Base-by-base conservation (phyloP, 2,329 filamentous ascomycete species). In the Cytospora chrysosperma region DNA sequence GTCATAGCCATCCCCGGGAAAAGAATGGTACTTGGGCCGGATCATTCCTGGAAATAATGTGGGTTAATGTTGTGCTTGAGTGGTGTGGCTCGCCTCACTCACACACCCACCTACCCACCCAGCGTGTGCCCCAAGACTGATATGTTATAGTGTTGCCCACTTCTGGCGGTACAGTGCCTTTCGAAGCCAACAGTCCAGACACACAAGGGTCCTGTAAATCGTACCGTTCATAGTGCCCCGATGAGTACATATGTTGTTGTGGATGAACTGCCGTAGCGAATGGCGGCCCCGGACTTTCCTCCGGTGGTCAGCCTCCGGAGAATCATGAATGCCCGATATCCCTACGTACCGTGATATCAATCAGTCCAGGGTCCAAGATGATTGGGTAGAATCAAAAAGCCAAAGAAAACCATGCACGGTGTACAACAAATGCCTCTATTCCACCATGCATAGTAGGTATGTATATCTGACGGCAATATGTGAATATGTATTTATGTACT, bases 51-150 rank as follows among this genome's bases (percentile, higher is more conserved):
- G 27, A 34, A 55, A 37, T 8, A 37, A 26, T 55, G 58, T 27
- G 30, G 59, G 54, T 55, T n/a, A n/a, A n/a, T n/a, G n/a, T 55
- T 61, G 59, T 51, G 12, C 21, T 47, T 24, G 43, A 24, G 58
- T 28, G 50, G 40, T n/a, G n/a, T n/a, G n/a, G n/a, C n/a, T n/a
- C 34, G 34, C 50, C 30, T 60, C 49, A 27, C 49, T 40, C 21
- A 27, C 49, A 53, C 26, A 27, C 49, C 26, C 49, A 27, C 49
- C 28, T 17, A 27, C 49, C 43, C 26, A 27, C 49, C 26, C 24
- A 32, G 27, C 27, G 56, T 24, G 6, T 8, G 6, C 56, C 43
- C 27, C 56, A 50, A 26, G 28, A 21, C 49, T 59, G 32, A 43
- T 37, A 51, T 40, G 57, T 19, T 37, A n/a, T 24, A 30, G 57